Evolutionary conservation across 225 moss, liverwort and hornwort genomes (phyloP).

Genomic region (Asterella californica): DNA sequence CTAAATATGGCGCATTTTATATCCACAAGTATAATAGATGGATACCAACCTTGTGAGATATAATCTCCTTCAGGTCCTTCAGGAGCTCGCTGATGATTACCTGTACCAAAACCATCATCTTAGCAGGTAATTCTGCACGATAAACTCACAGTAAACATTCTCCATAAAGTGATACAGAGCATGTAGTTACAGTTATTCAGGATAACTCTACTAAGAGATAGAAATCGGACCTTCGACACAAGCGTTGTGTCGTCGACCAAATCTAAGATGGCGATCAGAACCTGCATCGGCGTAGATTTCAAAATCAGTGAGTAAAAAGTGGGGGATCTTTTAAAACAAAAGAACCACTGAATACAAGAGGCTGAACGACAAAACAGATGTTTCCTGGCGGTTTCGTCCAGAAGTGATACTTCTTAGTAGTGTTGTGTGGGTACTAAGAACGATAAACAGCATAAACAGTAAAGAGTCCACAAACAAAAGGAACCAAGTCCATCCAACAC

Average conservation of each 20-base stretch:
- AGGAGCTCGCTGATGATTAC: conserved; percentile 73
- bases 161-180: not conserved
- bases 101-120: conserved; percentile 34
- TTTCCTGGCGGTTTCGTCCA: not conserved
- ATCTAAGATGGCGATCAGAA: conserved; percentile 78
- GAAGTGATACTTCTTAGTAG: no score
- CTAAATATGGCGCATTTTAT: not conserved
- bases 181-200: no score
- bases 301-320: not conserved
- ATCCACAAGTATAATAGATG: not conserved
- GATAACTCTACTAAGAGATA: not conserved
- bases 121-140: not conserved
- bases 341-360: no score
- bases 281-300: conserved; percentile 40
- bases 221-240: conserved; percentile 61
- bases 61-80: conserved; percentile 70
- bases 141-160: not conserved
- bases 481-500: not conserved
- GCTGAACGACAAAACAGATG: not conserved
- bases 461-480: not conserved
- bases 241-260: conserved; percentile 91
- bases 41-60: conserved; percentile 65
- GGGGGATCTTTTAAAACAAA: not conserved
- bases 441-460: no score
- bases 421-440: no score